Evolutionary conservation across 2,329 filamentous ascomycete genomes (phyloP), one percentile per base, ranked within the genome.

Genomic region (Botrytis aclada): DNA sequence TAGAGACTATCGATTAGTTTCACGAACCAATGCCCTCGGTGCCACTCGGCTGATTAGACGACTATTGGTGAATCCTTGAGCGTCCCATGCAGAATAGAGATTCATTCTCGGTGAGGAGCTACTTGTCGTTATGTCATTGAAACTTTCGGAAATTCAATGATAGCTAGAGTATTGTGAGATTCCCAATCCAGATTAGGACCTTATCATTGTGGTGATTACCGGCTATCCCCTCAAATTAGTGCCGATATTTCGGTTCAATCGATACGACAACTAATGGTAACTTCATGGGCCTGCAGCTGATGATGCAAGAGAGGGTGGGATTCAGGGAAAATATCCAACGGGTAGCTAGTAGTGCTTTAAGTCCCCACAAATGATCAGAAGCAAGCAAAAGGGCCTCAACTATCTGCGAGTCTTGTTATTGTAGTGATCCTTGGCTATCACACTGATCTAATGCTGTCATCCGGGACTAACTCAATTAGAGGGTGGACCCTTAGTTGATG

Each of bases 401-500:
- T 6, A 7, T 62, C 34, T 41, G 34, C 60, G 22, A 7, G 2
- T 9, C 34, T 41, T 62, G 22, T 39, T 22, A 20, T 34, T n/a
- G 14, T 39, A 16, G 34, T 16, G 16, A 25, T 34, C 9, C 6
- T 34, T 12, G 37, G 34, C 25, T 39, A n/a, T n/a, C 25, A 14
- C 12, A 16, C 12, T 39, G 60, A 62, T 61, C 14, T 54, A 18
- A 54, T 29, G n/a, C 1, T 2, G 51, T 29, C 25, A 29, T 29
- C n/a, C 8, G 51, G n/a, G 6, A 5, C 14, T 3, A 54, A 29
- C n/a, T 29, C 14, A 14, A 29, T 18, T 18, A 51, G n/a, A 54
- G 25, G 1, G 14, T 18, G 51, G 2, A 8, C 3, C 14, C 1
- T 16, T 3, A 16, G 7, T 1, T 14, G 25, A 8, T 29, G n/a